phyloP scores from a whole-genome alignment of 1,284 basidiomycete species.

The Hemileia vastatrix region DNA sequence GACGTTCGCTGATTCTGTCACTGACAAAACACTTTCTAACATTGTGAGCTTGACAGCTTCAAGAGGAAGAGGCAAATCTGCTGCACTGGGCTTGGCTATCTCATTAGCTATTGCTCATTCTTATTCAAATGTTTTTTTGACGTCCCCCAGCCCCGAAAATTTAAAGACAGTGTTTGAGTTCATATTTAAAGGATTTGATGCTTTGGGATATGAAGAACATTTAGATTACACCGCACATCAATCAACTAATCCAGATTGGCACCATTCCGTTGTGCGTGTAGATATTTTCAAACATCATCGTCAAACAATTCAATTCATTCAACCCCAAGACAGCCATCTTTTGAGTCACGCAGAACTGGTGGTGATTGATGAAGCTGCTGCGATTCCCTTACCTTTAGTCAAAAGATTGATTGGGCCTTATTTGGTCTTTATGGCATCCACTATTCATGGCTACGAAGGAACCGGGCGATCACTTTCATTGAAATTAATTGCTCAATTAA shows the following conservation, averaged over 20 bases:
- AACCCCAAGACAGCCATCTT: slow-evolving; percentile 93
- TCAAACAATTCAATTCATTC: slow-evolving; percentile 93
- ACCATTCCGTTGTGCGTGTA: slow-evolving; percentile 89
- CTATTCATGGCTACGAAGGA: slow-evolving; percentile 98
- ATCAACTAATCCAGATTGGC: slow-evolving; percentile 79
- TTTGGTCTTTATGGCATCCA: slow-evolving; percentile 95
- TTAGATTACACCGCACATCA: slow-evolving; percentile 93
- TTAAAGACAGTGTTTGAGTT: slow-evolving; percentile 97
- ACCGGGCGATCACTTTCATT: slow-evolving; percentile 94
- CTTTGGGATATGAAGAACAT: slow-evolving; percentile 91
- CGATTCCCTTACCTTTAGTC: slow-evolving; percentile 90
- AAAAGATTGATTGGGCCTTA: slow-evolving; percentile 92
- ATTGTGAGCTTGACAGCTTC: slow-evolving; percentile 91
- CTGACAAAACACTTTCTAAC: slow-evolving; percentile 82
- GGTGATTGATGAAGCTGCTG: slow-evolving; percentile 96
- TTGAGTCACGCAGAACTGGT: slow-evolving; percentile 95
- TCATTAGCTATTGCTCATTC: slow-evolving; percentile 87
- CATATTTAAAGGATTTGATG: slow-evolving; percentile 92
- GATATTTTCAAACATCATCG: slow-evolving; percentile 87
- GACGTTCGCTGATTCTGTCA: slow-evolving; percentile 83
- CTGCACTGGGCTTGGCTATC: slow-evolving; percentile 85
- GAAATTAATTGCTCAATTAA: slow-evolving; percentile 93
- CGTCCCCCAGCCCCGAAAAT: slow-evolving; percentile 94
- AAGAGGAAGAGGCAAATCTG: slow-evolving; percentile 93
- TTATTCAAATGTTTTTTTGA: slow-evolving; percentile 97